Evolutionary conservation across 2,329 filamentous ascomycete species (phyloP).

Genomic region (Calonectria pseudoturangicola): DNA sequence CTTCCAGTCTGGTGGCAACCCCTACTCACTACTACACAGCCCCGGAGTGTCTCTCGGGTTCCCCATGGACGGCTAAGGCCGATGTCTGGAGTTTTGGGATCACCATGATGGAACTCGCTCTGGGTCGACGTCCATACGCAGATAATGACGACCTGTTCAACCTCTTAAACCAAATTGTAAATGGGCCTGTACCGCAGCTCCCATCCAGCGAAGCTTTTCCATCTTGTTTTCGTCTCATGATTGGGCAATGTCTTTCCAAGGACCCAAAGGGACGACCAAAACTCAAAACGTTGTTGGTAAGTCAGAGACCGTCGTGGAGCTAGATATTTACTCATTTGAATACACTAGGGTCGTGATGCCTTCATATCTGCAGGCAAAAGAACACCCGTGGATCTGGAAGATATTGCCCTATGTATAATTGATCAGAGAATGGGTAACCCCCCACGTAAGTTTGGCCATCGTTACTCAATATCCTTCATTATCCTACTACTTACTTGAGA

Average conservation of each 20-base stretch:
- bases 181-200: not conserved
- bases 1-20: not conserved
- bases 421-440: slow-evolving; percentile 10
- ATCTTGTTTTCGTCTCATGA: not conserved
- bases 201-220: slow-evolving; percentile 3
- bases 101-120: not conserved
- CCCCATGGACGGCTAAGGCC: slow-evolving; percentile 2
- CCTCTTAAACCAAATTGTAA: not conserved
- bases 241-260: not conserved
- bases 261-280: not conserved
- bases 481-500: no score
- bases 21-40: slow-evolving; percentile 11
- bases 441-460: not conserved
- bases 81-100: slow-evolving; percentile 13
- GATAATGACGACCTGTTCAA: slow-evolving; percentile 5
- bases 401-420: not conserved
- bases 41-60: slow-evolving; percentile 7
- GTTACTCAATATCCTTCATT: no score
- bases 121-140: not conserved
- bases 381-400: slow-evolving; percentile 6
- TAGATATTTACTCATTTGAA: not conserved
- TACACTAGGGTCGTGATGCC: not conserved
- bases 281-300: not conserved
- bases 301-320: not conserved
- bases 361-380: slow-evolving; percentile 1